A percentile compares a stretch with the other conserved stretches of the same genome.
phyloP scores from a whole-genome alignment of 2,329 filamentous ascomycete genomes.

The Nemania sp. region DNA sequence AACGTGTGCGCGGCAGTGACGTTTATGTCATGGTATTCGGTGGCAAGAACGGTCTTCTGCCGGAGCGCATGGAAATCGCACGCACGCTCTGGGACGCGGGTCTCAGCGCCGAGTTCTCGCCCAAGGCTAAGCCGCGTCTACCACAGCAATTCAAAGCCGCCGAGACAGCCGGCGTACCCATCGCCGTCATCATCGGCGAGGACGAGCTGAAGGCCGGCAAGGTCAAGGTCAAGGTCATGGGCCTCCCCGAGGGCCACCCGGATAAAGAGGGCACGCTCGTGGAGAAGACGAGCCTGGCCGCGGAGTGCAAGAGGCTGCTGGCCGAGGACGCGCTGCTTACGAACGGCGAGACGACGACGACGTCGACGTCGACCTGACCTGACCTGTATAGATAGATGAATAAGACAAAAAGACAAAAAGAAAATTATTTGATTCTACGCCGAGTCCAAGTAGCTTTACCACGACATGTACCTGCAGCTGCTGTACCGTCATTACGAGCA shows the following conservation, averaged over 20 bases:
- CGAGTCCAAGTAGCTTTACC: neutral
- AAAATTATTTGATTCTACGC: neutral
- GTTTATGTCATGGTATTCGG: slow-evolving; percentile 96
- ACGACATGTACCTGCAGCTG: neutral
- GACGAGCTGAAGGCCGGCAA: slow-evolving; percentile 84
- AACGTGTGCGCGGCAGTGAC: slow-evolving; percentile 51
- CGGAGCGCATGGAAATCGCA: slow-evolving; percentile 82
- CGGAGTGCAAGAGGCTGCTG: slow-evolving; percentile 22
- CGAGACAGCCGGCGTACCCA: slow-evolving; percentile 77
- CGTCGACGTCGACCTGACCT: no score
- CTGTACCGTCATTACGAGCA: neutral
- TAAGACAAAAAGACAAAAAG: neutral
- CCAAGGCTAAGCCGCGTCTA: slow-evolving; percentile 90
- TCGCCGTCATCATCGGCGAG: slow-evolving; percentile 87
- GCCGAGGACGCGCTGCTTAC: slow-evolving; percentile 12
- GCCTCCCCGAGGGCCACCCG: slow-evolving; percentile 77
- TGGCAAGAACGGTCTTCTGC: slow-evolving; percentile 78
- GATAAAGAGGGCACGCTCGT: slow-evolving; percentile 88
- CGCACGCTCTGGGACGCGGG: slow-evolving; percentile 82
- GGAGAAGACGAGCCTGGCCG: slow-evolving; percentile 18
- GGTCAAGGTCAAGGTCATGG: slow-evolving; percentile 80
- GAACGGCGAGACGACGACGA: slow-evolving; percentile 12
- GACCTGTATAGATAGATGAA: neutral
- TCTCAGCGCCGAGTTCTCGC: slow-evolving; percentile 88
- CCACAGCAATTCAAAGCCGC: slow-evolving; percentile 90